Conservation (phyloP, 2,329 filamentous ascomycete genomes). For the Hymenoscyphus scutula region DNA sequence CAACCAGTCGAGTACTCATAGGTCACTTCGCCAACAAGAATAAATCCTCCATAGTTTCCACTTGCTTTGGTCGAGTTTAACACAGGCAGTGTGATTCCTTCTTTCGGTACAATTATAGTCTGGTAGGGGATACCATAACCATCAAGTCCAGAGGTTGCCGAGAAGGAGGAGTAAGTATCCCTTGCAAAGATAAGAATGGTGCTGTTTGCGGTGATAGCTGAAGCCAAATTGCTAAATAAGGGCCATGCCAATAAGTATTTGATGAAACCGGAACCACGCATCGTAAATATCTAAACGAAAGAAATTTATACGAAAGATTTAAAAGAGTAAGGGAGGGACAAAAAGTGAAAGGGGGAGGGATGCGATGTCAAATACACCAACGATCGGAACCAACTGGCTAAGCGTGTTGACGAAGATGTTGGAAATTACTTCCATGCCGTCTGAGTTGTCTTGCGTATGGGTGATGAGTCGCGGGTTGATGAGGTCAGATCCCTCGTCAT, state of each 20-base stretch:
- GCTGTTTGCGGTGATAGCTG: conserved; percentile 15
- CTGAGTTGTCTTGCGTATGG: not conserved
- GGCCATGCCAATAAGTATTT: conserved; percentile 2
- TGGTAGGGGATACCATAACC: conserved; percentile 61
- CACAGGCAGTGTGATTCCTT: conserved; percentile 44
- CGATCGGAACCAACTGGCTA: not conserved
- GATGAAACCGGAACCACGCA: not conserved
- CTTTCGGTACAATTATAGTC: conserved; percentile 50
- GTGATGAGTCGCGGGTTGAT: not conserved
- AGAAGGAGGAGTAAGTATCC: conserved; percentile 46
- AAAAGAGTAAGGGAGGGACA: not conserved
- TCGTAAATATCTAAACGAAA: not conserved
- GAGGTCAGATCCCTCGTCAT: not conserved
- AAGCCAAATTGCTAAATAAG: not conserved
- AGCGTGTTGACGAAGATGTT: not conserved
- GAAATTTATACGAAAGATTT: not conserved
- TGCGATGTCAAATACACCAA: not conserved
- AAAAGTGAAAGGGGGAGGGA: not conserved
- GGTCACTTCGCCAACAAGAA: conserved; percentile 37
- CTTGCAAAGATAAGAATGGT: conserved; percentile 56
- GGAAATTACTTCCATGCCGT: not conserved
- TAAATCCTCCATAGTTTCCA: conserved; percentile 39
- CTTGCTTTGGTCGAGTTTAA: not conserved
- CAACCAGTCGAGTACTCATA: conserved; percentile 46
- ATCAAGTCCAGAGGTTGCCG: conserved; percentile 52